Conservation (phyloP, 768 basidiomycete species). For the Termitomyces eurrhizus region DNA sequence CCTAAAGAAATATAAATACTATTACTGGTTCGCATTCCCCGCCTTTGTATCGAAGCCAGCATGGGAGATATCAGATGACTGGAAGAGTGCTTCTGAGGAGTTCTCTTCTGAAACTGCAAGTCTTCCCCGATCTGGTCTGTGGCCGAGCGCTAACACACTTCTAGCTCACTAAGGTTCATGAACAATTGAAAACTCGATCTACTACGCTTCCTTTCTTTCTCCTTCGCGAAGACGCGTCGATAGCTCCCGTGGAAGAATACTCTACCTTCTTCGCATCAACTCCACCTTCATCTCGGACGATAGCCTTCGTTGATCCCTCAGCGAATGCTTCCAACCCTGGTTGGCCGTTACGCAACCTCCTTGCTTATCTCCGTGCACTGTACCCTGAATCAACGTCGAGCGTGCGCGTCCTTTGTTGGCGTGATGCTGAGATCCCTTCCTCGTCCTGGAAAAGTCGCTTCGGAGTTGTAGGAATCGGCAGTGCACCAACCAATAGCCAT, state of each 20-base stretch:
- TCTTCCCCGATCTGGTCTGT: slow-evolving; percentile 1
- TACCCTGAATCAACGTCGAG: slow-evolving; percentile 46
- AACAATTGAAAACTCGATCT: slow-evolving; percentile 36
- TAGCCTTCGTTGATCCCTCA: slow-evolving; percentile 85
- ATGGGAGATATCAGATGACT: slow-evolving; percentile 73
- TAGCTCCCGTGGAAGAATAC: slow-evolving; percentile 56
- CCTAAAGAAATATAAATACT: slow-evolving; percentile 97
- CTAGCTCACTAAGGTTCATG: slow-evolving; percentile 53
- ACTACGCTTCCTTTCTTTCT: slow-evolving; percentile 59
- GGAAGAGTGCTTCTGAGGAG: slow-evolving; percentile 44
- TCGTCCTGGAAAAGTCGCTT: slow-evolving; percentile 60
- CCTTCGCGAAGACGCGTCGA: slow-evolving; percentile 37
- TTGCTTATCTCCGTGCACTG: slow-evolving; percentile 69
- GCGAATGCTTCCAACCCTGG: slow-evolving; percentile 71
- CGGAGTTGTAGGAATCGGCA: slow-evolving; percentile 43
- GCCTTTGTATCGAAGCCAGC: slow-evolving; percentile 86
- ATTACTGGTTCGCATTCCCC: slow-evolving; percentile 98
- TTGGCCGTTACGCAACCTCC: slow-evolving; percentile 92
- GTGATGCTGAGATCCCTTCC: slow-evolving; percentile 53
- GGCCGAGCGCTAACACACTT: not conserved
- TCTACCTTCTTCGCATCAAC: slow-evolving; percentile 49
- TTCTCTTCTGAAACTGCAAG: slow-evolving; percentile 41
- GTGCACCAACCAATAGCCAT: slow-evolving; percentile 10
- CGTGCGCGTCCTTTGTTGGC: slow-evolving; percentile 73
- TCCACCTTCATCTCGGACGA: slow-evolving; percentile 24